Conservation (phyloP, 2,329 filamentous ascomycete species). For the Alternaria sp. region DNA sequence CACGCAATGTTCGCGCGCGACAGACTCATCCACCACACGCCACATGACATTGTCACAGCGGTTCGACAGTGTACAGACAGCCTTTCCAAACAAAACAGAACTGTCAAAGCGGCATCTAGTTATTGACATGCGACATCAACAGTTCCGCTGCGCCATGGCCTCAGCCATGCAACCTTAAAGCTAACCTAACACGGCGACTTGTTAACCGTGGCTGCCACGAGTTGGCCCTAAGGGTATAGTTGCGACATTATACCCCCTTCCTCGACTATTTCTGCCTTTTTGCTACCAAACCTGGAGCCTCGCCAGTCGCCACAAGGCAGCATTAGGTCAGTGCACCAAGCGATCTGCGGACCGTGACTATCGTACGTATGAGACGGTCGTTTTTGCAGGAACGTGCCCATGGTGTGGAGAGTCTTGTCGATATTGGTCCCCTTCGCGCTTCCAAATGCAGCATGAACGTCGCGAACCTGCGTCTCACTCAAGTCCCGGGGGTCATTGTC, state of each 20-base stretch:
- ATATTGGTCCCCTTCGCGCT: slow-evolving; percentile 19
- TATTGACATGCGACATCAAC: slow-evolving; percentile 24
- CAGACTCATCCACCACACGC: not conserved
- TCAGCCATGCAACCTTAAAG: slow-evolving; percentile 10
- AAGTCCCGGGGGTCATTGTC: not conserved
- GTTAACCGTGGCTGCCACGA: slow-evolving; percentile 10
- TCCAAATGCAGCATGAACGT: slow-evolving; percentile 17
- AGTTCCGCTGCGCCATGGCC: slow-evolving; percentile 7
- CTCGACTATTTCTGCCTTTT: slow-evolving; percentile 10
- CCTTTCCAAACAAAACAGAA: not conserved
- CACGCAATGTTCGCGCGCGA: not conserved
- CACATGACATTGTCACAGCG: not conserved
- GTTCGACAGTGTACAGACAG: not conserved
- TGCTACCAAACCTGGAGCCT: slow-evolving; percentile 7
- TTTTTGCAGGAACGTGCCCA: slow-evolving; percentile 27
- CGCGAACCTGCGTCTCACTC: slow-evolving; percentile 25
- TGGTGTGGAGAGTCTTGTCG: slow-evolving; percentile 12
- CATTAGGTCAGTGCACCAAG: slow-evolving; percentile 12
- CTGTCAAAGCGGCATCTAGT: slow-evolving; percentile 19
- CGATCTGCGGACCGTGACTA: slow-evolving; percentile 26
- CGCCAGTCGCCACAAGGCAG: slow-evolving; percentile 13
- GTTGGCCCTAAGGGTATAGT: slow-evolving; percentile 20
- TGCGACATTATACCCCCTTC: slow-evolving; percentile 29
- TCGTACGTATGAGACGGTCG: slow-evolving; percentile 26
- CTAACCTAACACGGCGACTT: slow-evolving; percentile 17